Evolutionary conservation across 2,329 filamentous ascomycete species (phyloP).

Genomic region (Calonectria pseudoturangicola): DNA sequence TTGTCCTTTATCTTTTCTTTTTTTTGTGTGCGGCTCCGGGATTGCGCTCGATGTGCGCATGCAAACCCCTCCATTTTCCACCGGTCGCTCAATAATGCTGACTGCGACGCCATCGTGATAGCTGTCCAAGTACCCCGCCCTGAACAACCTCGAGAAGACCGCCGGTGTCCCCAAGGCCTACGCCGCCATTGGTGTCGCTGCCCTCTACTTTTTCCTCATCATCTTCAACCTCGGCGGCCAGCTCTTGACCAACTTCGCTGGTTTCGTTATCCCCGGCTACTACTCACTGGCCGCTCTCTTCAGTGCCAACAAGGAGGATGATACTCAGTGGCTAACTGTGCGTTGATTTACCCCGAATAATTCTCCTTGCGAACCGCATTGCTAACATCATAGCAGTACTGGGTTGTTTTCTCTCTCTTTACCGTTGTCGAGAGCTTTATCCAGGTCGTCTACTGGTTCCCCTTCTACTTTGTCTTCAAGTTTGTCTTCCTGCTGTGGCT

Average conservation of each 20-base stretch:
- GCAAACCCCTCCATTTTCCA: not conserved
- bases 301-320: constrained; percentile 81
- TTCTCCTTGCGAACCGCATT: constrained; percentile 26
- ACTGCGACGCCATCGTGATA: constrained; percentile 62
- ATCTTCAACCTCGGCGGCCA: constrained; percentile 94
- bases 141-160: constrained; percentile 91
- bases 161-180: constrained; percentile 90
- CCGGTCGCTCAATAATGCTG: constrained; percentile 43
- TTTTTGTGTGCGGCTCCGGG: constrained; percentile 15
- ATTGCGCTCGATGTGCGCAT: constrained; percentile 42
- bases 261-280: constrained; percentile 88
- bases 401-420: constrained; percentile 89
- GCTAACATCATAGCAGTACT: constrained; percentile 79
- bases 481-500: constrained; percentile 98
- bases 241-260: constrained; percentile 90
- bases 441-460: constrained; percentile 94
- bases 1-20: not conserved
- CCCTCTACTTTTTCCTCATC: constrained; percentile 92
- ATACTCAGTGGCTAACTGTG: constrained; percentile 88
- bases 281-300: constrained; percentile 89
- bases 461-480: constrained; percentile 99
- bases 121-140: constrained; percentile 89
- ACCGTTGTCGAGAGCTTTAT: constrained; percentile 89
- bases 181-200: constrained; percentile 83
- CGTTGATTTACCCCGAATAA: constrained; percentile 56